phyloP scores from a whole-genome alignment of 2,329 filamentous ascomycete genomes.

The Fusarium multiceps region DNA sequence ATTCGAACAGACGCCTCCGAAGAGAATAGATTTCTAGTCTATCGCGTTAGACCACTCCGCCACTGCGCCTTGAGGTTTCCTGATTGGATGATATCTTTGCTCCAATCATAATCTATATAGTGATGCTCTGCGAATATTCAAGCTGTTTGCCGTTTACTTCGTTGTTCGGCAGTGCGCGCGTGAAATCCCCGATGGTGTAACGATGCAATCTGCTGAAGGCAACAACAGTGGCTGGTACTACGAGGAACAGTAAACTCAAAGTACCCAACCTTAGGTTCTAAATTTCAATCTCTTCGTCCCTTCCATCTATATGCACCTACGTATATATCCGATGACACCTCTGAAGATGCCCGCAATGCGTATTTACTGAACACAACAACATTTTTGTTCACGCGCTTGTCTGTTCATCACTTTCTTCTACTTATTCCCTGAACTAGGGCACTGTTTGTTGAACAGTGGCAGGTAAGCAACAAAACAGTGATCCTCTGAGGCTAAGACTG shows the following conservation, averaged over 20 bases:
- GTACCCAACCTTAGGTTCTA: no score
- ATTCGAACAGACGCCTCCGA: conserved; percentile 16
- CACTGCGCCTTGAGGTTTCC: neutral
- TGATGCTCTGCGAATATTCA: fast-evolving
- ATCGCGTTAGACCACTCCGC: conserved; percentile 10
- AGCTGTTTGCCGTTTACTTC: neutral
- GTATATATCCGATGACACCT: no score
- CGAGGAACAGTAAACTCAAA: no score
- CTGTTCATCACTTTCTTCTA: no score
- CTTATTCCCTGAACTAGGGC: no score
- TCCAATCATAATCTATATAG: neutral
- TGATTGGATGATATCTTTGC: neutral
- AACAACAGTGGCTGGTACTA: no score
- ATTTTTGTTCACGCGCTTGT: no score
- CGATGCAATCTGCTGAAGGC: no score
- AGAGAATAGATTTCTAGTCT: conserved; percentile 13
- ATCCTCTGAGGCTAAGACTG: fast-evolving
- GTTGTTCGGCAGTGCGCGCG: neutral
- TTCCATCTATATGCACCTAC: no score
- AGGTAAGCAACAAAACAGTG: neutral
- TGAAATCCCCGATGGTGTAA: neutral
- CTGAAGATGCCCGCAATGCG: no score
- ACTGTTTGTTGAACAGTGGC: no score
- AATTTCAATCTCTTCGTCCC: neutral
- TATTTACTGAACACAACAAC: no score